These are phyloP conservation scores for Proliferodiscus dingleyae DNA, from an alignment of 2,329 filamentous ascomycete species.

Conservation along the genomic window DNA sequence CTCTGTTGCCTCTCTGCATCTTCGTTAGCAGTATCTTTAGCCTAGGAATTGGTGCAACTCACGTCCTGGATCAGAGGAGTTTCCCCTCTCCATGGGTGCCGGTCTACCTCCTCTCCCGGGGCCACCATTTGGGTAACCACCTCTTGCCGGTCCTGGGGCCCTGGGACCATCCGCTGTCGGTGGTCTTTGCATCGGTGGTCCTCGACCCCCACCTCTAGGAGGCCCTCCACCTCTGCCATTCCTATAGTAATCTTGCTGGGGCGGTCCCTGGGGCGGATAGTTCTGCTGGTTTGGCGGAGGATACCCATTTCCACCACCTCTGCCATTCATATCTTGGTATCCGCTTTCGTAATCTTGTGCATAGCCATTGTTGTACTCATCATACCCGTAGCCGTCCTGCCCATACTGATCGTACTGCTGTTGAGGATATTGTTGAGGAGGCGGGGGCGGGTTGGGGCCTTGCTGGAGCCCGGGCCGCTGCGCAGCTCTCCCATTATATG, in stretches of 20 bases:
- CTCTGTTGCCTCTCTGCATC: conserved; percentile 19
- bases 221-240: conserved; percentile 23
- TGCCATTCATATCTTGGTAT: conserved; percentile 26
- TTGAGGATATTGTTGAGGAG: conserved; percentile 49
- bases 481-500: conserved; percentile 27
- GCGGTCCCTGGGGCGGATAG: no score
- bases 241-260: conserved; percentile 27
- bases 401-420: conserved; percentile 51
- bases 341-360: conserved; percentile 24
- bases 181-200: conserved; percentile 25
- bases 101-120: conserved; percentile 24
- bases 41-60: conserved; percentile 22
- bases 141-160: conserved; percentile 23
- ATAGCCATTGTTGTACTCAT: conserved; percentile 25
- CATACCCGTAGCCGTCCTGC: conserved; percentile 29
- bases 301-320: conserved; percentile 26
- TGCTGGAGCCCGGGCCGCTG: conserved; percentile 26
- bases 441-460: conserved; percentile 22
- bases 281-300: conserved; percentile 23
- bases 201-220: conserved; percentile 23
- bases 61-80: conserved; percentile 27
- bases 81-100: conserved; percentile 19
- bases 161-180: conserved; percentile 23
- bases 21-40: conserved; percentile 11
- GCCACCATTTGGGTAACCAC: conserved; percentile 26